A percentile compares a stretch with the other conserved stretches of the same genome.
Evolutionary conservation across 2,329 filamentous ascomycete genomes (phyloP).

Genomic region (Alternaria conjuncta): DNA sequence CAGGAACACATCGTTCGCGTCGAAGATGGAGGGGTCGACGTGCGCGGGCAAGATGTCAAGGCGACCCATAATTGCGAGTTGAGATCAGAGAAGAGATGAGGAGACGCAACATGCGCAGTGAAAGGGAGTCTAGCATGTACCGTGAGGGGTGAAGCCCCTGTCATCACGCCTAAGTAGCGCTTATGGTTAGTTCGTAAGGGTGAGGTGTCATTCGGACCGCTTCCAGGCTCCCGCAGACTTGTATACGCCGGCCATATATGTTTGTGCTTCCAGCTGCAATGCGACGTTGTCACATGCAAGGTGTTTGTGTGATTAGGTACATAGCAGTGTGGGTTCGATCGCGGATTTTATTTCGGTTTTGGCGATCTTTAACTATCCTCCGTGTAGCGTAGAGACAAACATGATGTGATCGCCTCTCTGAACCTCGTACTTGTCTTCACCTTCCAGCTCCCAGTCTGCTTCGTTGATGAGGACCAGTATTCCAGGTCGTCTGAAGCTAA

Average conservation of each 20-base stretch:
- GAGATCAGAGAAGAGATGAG: background rate
- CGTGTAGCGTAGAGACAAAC: slow-evolving; percentile 96
- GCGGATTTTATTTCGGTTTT: background rate
- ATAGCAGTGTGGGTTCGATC: background rate
- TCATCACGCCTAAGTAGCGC: background rate
- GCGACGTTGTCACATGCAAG: background rate
- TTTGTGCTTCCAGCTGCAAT: background rate
- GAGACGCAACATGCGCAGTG: background rate
- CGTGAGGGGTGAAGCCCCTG: background rate
- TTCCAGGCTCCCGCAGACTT: background rate
- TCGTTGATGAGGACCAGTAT: slow-evolving; percentile 98
- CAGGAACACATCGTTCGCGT: slow-evolving; percentile 20
- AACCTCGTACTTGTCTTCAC: slow-evolving; percentile 87
- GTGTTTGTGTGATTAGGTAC: background rate
- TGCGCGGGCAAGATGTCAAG: slow-evolving; percentile 22
- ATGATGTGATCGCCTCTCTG: slow-evolving; percentile 84
- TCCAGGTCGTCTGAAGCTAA: slow-evolving; percentile 76
- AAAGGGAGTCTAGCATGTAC: background rate
- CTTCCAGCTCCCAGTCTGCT: slow-evolving; percentile 97
- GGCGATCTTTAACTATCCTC: slow-evolving; percentile 63
- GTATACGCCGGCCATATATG: background rate
- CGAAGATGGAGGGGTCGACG: slow-evolving; percentile 18
- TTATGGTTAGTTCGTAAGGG: background rate
- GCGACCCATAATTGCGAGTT: background rate
- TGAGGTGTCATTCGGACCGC: background rate